Evolutionary conservation across 2,329 filamentous ascomycete species (phyloP).

Genomic region (Cyphellophora attinorum): DNA sequence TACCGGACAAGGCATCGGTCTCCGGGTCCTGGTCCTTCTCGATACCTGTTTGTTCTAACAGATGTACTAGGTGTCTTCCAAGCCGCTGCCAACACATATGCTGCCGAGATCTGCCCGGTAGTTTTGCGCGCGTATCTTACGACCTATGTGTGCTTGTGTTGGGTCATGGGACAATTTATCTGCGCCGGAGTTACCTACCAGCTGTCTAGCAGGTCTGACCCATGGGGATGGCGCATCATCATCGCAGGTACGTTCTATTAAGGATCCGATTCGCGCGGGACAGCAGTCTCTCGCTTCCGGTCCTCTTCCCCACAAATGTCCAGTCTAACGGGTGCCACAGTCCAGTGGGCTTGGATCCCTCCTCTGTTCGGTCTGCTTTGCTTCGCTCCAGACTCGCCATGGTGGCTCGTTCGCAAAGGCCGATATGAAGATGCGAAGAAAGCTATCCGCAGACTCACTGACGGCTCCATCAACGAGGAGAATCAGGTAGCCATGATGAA

Average conservation of each 20-base stretch:
- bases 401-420: slow-evolving; percentile 39
- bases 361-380: slow-evolving; percentile 6
- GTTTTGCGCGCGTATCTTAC: slow-evolving; percentile 1
- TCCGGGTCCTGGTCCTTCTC: too few species aligned
- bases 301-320: too few species aligned
- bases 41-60: too few species aligned
- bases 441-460: slow-evolving; percentile 29
- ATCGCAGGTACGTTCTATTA: too few species aligned
- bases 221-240: slow-evolving; percentile 20
- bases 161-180: slow-evolving; percentile 43
- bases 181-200: slow-evolving; percentile 18
- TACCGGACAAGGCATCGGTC: too few species aligned
- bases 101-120: slow-evolving; percentile 52
- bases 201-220: neutral
- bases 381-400: slow-evolving; percentile 17
- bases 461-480: slow-evolving; percentile 16
- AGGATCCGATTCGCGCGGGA: neutral
- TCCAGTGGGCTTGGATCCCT: slow-evolving; percentile 16
- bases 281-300: too few species aligned
- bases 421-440: slow-evolving; percentile 32
- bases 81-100: slow-evolving; percentile 47
- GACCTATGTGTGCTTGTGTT: slow-evolving; percentile 2
- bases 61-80: slow-evolving; percentile 3
- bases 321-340: neutral
- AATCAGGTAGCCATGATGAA: slow-evolving; percentile 27